Evolutionary conservation across 2,329 filamentous ascomycete species (phyloP), one percentile per base, ranked within the genome.

Genomic region (Phyllosticta citrichinensis): DNA sequence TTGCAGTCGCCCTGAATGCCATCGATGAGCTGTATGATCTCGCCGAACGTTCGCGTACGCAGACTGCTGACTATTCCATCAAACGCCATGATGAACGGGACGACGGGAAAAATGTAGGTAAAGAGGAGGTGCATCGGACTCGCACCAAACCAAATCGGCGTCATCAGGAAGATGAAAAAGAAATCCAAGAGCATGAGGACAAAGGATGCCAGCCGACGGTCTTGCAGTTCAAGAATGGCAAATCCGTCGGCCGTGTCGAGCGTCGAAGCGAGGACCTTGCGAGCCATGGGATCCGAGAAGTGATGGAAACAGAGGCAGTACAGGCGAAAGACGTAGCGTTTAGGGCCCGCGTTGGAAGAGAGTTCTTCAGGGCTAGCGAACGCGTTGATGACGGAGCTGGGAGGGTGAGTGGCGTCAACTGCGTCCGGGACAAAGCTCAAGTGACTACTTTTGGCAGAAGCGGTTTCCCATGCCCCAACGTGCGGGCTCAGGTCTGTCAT

Each of bases 251-350:
- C 81, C 0, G 82, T 88, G 66, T 83, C 77, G 47, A 89, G 71
- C 0, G 86, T 87, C 69, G 87, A 84, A 58, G 77, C 77, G 33
- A 92, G 70, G 30, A 90, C 86, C 9, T 78, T 77, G 25, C 70
- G 74, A 0, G 86, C 88, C 19, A 85, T 72, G 3, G 74, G 73
- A 67, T 91, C 85, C 63, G 85, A 81, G 66, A 91, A 91, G 74
- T 91, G 88, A 72, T 91, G 88, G 68, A 92, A 92, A 1, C 87
- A 83, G 2, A 90, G 77, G 69, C 87, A 88, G 71, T 88, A 91
- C 56, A 91, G 74, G 4, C 88, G 79, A 69, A 90, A 87, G 22
- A 88, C 76, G 19, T 55, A 55, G 17, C 22, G 55, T 47, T 11
- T 40, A 12, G 27, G 47, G 27, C 35, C 54, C n/a, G 59, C 20